Base-by-base conservation (phyloP, 306 rosid species). In the Corylus avellana region DNA sequence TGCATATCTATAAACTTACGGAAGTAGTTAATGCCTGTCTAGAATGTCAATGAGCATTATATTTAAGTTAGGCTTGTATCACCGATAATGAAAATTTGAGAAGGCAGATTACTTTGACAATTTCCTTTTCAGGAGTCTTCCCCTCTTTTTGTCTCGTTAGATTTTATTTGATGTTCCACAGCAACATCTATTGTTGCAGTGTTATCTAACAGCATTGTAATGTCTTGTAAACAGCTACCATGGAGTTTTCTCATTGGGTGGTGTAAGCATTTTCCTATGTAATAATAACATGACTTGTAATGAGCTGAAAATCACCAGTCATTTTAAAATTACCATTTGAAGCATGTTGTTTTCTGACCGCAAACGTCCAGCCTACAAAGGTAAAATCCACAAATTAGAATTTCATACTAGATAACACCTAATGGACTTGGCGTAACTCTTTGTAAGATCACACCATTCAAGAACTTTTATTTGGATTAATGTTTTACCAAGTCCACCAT, bases 301-400 rank as follows among this genome's bases (percentile, higher is more conserved):
- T 37, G 16, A 67, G 5, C 42, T 39, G 7, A 67, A 25, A 59
- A 48, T 59, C 55, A 63, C 35, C 8, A 17, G 48, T 20, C 35
- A 56, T 42, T n/a, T 50, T 61, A 74, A 75, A 73, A 78, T 87
- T 91, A 96, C 99, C 99, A 91, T 86, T 74, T 87, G 88, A 75
- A 96, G 93, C 66, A 96, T 77, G 77, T 77, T 86, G 80, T 87
- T 91, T 85, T 96, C 98, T 32, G 88, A 71, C 70, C 44, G 88
- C 80, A 90, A 74, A 55, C 85, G 86, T 76, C 87, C 94, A 82
- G 84, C 92, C 99, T 96, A 73, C 81, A 87, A 54, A 77, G 57
- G 69, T 47, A 22, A 81, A 48, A 78, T 25, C 29, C 44, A 72
- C 67, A 22, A 63, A 79, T 87, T 62, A 82, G 79, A 68, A 76